These are phyloP conservation scores for Pueraria montana DNA, from an alignment of 306 rosid species.

Conservation along the genomic window DNA sequence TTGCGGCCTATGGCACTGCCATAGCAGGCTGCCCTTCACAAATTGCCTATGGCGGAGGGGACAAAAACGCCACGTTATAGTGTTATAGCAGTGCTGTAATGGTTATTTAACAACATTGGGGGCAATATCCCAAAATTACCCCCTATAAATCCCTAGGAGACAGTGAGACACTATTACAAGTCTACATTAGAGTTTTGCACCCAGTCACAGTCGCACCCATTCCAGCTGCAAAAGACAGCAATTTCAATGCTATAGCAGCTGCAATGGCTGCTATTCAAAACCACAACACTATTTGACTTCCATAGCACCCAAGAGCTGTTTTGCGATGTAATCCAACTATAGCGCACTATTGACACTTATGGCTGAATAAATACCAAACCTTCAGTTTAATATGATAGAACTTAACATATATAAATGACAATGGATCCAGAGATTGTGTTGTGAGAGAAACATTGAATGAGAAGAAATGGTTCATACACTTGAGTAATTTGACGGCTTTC, in stretches of 20 bases:
- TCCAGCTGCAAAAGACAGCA: neutral
- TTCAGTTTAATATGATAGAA: slow-evolving; percentile 2
- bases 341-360: neutral
- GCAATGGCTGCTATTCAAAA: too few species aligned
- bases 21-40: neutral
- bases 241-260: neutral
- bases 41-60: neutral
- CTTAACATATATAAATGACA: neutral
- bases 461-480: slow-evolving; percentile 74
- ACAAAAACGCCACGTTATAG: neutral
- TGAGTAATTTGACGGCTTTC: slow-evolving; percentile 98
- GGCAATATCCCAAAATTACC: neutral
- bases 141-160: neutral
- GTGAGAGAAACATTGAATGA: slow-evolving; percentile 34
- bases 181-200: neutral
- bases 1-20: neutral
- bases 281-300: neutral
- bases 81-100: neutral
- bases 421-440: neutral
- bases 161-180: neutral
- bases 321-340: neutral
- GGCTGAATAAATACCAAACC: slow-evolving; percentile 19
- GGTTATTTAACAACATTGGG: neutral
- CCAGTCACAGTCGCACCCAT: neutral
- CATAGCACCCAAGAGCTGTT: neutral